Conservation (phyloP, 2,329 filamentous ascomycete species). For the Pestalotiopsis sp. region DNA sequence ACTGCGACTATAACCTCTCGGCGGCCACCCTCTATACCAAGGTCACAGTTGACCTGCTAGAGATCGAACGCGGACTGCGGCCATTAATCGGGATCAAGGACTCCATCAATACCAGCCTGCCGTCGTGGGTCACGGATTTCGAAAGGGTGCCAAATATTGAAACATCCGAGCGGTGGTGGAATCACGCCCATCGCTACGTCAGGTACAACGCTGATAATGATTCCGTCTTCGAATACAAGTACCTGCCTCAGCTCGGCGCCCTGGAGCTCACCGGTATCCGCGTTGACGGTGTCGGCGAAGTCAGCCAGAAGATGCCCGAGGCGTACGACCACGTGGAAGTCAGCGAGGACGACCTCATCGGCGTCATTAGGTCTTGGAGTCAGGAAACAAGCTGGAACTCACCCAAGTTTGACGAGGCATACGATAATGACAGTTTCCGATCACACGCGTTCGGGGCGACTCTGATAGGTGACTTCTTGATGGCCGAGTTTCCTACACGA, state of each 20-base stretch:
- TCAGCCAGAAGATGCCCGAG: background rate
- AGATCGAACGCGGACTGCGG: background rate
- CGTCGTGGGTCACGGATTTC: background rate
- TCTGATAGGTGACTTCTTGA: background rate
- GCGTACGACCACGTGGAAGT: background rate
- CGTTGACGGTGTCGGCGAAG: background rate
- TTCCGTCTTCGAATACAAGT: background rate
- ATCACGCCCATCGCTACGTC: background rate
- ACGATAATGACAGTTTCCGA: background rate
- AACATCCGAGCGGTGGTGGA: background rate
- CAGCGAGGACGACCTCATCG: background rate
- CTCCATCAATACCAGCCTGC: background rate
- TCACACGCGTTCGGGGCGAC: background rate
- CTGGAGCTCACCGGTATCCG: background rate
- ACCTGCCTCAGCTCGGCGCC: background rate
- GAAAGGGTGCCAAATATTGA: background rate
- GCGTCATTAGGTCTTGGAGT: background rate
- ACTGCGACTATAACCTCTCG: background rate
- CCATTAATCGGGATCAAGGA: background rate
- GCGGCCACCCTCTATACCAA: background rate
- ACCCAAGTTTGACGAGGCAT: background rate
- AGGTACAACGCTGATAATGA: background rate
- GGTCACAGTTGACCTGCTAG: background rate
- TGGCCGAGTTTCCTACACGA: background rate
- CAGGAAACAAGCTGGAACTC: background rate